A percentile compares a stretch with the other conserved stretches of the same genome.
Conservation (phyloP, 2,329 filamentous ascomycete species). For the Onygenales sp. region DNA sequence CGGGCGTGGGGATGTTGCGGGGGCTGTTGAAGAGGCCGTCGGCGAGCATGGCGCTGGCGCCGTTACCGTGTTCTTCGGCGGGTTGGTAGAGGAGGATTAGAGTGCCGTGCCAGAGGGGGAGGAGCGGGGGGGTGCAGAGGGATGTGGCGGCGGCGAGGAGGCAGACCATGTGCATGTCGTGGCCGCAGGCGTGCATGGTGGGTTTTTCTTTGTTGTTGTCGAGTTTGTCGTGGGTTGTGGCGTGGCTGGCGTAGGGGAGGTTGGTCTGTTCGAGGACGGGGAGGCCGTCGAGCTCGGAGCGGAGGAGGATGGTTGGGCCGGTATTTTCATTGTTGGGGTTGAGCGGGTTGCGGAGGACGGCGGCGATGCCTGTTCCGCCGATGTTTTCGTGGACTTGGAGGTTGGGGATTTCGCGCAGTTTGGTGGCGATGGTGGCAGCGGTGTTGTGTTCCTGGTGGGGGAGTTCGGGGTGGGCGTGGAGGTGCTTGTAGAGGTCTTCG, state of each 20-base stretch:
- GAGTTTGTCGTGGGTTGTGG: conserved; percentile 32
- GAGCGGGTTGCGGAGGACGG: conserved; percentile 28
- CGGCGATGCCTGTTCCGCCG: conserved; percentile 37
- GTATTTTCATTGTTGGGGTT: conserved; percentile 14
- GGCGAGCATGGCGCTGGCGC: conserved; percentile 54
- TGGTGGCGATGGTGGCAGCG: conserved; percentile 35
- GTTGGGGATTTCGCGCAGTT: conserved; percentile 12
- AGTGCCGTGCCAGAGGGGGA: conserved; percentile 51
- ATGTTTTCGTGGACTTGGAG: conserved; percentile 35
- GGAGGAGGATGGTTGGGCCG: conserved; percentile 37
- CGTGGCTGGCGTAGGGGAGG: conserved; percentile 39
- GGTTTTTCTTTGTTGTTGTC: conserved; percentile 42
- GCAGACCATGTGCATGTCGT: conserved; percentile 51
- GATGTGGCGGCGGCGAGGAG: conserved; percentile 45
- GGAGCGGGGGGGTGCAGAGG: conserved; percentile 30
- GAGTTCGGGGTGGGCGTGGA: conserved; percentile 51
- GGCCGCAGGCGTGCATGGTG: conserved; percentile 54
- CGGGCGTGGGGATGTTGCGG: conserved; percentile 40
- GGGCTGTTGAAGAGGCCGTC: conserved; percentile 43
- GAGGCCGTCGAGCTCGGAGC: conserved; percentile 43
- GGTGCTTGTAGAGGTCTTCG: conserved; percentile 48
- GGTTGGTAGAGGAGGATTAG: conserved; percentile 59
- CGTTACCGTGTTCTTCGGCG: conserved; percentile 53
- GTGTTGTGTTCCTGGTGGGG: conserved; percentile 48
- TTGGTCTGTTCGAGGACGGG: conserved; percentile 40